A percentile compares a stretch with the other conserved stretches of the same genome.
phyloP scores from a whole-genome alignment of 1,139 yeast genomes.

The Groenewaldozyma auringiensis region DNA sequence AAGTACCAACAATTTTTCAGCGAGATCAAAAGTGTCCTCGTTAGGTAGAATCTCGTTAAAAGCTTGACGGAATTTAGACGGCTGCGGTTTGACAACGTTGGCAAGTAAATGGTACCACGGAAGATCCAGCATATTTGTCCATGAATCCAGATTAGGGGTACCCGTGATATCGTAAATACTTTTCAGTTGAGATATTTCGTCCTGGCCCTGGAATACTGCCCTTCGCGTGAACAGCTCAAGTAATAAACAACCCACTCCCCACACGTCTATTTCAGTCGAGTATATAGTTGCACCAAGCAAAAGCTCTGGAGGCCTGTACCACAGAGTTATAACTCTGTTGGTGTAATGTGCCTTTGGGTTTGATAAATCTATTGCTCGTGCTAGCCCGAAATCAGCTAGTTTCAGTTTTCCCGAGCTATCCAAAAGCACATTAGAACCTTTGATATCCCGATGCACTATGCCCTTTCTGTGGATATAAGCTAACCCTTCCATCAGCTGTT shows the following conservation, averaged over 20 bases:
- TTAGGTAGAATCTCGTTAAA: constrained; percentile 42
- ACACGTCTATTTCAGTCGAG: constrained; percentile 85
- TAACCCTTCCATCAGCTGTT: constrained; percentile 73
- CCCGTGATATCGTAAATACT: constrained; percentile 81
- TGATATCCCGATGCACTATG: constrained; percentile 87
- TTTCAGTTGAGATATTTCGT: constrained; percentile 76
- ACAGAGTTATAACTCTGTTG: constrained; percentile 86
- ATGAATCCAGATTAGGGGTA: constrained; percentile 62
- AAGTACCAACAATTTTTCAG: constrained; percentile 51
- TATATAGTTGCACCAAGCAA: constrained; percentile 84
- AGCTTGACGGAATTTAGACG: not conserved
- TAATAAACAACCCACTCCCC: constrained; percentile 94
- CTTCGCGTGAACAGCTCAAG: constrained; percentile 68
- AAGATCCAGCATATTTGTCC: constrained; percentile 69
- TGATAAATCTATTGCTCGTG: constrained; percentile 41
- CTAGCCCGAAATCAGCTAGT: constrained; percentile 92
- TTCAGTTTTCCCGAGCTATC: constrained; percentile 66
- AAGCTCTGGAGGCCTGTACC: constrained; percentile 97
- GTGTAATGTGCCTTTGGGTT: constrained; percentile 48
- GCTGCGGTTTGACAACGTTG: constrained; percentile 30
- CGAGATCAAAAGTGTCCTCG: constrained; percentile 55
- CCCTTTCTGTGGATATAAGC: constrained; percentile 71
- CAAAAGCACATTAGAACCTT: constrained; percentile 83
- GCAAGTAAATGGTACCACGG: constrained; percentile 90
- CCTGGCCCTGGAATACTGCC: constrained; percentile 81